A percentile compares a stretch with the other conserved stretches of the same genome.
phyloP scores from a whole-genome alignment of 164 flowering plant genomes.

The Malania oleifera region DNA sequence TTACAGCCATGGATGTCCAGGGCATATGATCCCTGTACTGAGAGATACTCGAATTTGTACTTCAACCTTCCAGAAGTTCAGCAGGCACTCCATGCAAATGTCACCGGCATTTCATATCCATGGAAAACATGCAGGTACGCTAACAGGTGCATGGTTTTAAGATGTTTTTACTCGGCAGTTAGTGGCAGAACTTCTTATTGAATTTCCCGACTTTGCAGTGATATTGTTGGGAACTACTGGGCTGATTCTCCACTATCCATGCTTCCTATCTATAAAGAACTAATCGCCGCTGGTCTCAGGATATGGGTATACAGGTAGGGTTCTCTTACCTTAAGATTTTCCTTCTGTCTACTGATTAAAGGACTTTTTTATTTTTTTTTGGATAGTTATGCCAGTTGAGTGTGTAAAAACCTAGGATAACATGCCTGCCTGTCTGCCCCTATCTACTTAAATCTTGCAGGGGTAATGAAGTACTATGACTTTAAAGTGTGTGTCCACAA shows the following conservation, averaged over 20 bases:
- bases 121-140: conserved; percentile 87
- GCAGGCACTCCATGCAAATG: conserved; percentile 82
- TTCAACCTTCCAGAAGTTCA: conserved; percentile 93
- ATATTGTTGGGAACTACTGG: conserved; percentile 72
- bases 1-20: conserved; percentile 92
- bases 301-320: conserved; percentile 90
- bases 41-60: conserved; percentile 62
- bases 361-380: no score
- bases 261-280: conserved; percentile 87
- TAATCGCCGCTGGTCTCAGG: conserved; percentile 70
- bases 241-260: conserved; percentile 77
- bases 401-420: no score
- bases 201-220: conserved; percentile 39
- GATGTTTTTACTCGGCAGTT: background rate
- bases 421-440: no score
- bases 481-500: no score
- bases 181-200: conserved; percentile 3
- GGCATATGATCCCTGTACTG: conserved; percentile 96
- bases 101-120: conserved; percentile 60
- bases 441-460: no score
- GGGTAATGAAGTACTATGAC: no score
- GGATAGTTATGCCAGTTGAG: no score
- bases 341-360: background rate
- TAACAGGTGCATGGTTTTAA: background rate
- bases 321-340: background rate